Conservation (phyloP, 2,329 filamentous ascomycete genomes). For the Talaromyces sp. region DNA sequence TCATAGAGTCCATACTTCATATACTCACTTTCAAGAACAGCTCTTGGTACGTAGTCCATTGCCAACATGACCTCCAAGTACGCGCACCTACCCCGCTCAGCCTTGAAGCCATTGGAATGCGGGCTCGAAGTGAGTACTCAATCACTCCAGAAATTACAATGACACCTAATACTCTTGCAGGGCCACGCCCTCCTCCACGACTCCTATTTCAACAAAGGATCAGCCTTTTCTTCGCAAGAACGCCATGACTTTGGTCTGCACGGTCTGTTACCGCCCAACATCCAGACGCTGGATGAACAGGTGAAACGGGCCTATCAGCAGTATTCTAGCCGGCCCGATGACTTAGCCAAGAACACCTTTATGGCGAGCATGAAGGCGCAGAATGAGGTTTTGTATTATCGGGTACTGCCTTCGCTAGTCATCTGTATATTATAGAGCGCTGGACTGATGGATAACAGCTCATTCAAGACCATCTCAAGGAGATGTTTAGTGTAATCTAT, state of each 20-base stretch:
- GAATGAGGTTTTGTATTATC: slow-evolving; percentile 79
- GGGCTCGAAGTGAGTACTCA: slow-evolving; percentile 27
- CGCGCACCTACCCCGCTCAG: slow-evolving; percentile 33
- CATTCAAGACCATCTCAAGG: slow-evolving; percentile 72
- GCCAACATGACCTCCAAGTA: slow-evolving; percentile 27
- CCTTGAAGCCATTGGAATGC: slow-evolving; percentile 33
- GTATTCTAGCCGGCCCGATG: slow-evolving; percentile 61
- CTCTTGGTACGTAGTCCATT: background rate
- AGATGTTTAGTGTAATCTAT: slow-evolving; percentile 90
- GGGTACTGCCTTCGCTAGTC: slow-evolving; percentile 44
- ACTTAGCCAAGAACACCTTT: slow-evolving; percentile 83
- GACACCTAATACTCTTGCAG: slow-evolving; percentile 12
- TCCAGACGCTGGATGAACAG: slow-evolving; percentile 76
- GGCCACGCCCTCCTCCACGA: slow-evolving; percentile 61
- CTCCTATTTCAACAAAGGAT: slow-evolving; percentile 76
- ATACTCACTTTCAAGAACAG: background rate
- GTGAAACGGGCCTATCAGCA: slow-evolving; percentile 76
- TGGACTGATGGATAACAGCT: slow-evolving; percentile 50
- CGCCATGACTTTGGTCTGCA: slow-evolving; percentile 67
- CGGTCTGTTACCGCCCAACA: slow-evolving; percentile 68
- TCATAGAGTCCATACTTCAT: background rate
- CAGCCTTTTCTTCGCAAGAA: slow-evolving; percentile 70
- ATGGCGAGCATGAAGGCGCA: slow-evolving; percentile 82
- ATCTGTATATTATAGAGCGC: background rate
- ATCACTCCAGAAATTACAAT: background rate